Conservation (phyloP, 1,284 basidiomycete species). For the Phlebopus sp. region DNA sequence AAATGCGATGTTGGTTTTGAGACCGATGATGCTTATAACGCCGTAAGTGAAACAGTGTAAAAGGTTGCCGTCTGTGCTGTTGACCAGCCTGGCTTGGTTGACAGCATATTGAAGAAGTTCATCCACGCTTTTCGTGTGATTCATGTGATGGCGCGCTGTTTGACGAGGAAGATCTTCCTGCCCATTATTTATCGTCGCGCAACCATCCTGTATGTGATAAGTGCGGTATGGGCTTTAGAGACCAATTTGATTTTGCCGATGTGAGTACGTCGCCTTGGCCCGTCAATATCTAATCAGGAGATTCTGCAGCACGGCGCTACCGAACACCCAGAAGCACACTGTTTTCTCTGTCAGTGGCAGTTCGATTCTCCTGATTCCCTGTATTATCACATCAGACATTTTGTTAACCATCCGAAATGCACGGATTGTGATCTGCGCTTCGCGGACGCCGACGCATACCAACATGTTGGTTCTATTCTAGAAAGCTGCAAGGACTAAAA, state of each 20-base stretch:
- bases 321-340: constrained; percentile 31
- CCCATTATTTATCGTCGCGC: constrained; percentile 26
- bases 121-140: constrained; percentile 28
- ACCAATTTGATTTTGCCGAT: constrained; percentile 28
- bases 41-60: constrained; percentile 18
- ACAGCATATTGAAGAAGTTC: constrained; percentile 25
- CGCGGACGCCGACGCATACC: constrained; percentile 29
- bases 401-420: constrained; percentile 31
- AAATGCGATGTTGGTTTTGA: constrained; percentile 27
- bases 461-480: constrained; percentile 23
- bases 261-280: constrained; percentile 17
- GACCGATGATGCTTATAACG: constrained; percentile 10
- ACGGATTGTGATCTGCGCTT: constrained; percentile 27
- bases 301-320: constrained; percentile 27
- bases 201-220: constrained; percentile 28
- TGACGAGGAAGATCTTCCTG: constrained; percentile 21
- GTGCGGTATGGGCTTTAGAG: constrained; percentile 28
- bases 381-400: constrained; percentile 32
- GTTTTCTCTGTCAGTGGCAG: constrained; percentile 34
- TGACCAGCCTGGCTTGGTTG: background rate
- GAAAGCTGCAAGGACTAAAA: background rate
- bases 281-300: constrained; percentile 8
- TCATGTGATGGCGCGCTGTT: constrained; percentile 24
- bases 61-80: background rate
- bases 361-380: constrained; percentile 29